These are phyloP conservation scores for Ogataea hybrid DNA, from an alignment of 1,139 yeast species.

Conservation along the genomic window DNA sequence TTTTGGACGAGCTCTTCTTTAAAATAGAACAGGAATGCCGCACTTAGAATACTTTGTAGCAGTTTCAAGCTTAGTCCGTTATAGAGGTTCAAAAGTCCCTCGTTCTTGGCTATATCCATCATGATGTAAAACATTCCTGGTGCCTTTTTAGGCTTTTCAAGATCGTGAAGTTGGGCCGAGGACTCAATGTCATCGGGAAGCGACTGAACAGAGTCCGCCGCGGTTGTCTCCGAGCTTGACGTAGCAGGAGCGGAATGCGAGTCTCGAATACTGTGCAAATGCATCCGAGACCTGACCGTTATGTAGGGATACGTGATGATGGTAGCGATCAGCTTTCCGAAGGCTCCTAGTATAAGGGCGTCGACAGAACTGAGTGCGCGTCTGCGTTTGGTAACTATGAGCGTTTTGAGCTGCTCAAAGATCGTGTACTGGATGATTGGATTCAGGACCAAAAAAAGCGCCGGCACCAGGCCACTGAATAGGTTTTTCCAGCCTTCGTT, in stretches of 20 bases:
- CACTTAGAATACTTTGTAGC: constrained; percentile 79
- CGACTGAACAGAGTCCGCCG: constrained; percentile 20
- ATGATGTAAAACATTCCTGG: constrained; percentile 45
- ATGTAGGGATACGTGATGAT: constrained; percentile 87
- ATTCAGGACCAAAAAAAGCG: constrained; percentile 78
- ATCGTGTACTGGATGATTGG: constrained; percentile 92
- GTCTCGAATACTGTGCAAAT: constrained; percentile 49
- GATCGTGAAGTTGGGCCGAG: constrained; percentile 17
- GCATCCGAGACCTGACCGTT: constrained; percentile 87
- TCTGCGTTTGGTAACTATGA: constrained; percentile 54
- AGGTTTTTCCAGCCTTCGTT: constrained; percentile 71
- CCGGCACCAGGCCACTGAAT: constrained; percentile 85
- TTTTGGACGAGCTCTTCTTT: constrained; percentile 75
- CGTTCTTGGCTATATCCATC: constrained; percentile 55
- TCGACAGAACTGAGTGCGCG: constrained; percentile 54
- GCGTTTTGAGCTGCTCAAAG: constrained; percentile 80
- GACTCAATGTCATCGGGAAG: constrained; percentile 19
- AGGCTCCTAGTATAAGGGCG: constrained; percentile 85
- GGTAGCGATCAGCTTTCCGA: constrained; percentile 87
- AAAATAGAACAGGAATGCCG: constrained; percentile 87
- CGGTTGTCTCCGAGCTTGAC: constrained; percentile 4
- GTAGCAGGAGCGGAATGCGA: constrained; percentile 12
- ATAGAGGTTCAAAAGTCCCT: constrained; percentile 76
- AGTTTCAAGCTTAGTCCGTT: constrained; percentile 80
- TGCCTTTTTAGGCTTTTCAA: constrained; percentile 11